phyloP scores from a whole-genome alignment of 768 basidiomycete species.

The Serendipita vermifera region DNA sequence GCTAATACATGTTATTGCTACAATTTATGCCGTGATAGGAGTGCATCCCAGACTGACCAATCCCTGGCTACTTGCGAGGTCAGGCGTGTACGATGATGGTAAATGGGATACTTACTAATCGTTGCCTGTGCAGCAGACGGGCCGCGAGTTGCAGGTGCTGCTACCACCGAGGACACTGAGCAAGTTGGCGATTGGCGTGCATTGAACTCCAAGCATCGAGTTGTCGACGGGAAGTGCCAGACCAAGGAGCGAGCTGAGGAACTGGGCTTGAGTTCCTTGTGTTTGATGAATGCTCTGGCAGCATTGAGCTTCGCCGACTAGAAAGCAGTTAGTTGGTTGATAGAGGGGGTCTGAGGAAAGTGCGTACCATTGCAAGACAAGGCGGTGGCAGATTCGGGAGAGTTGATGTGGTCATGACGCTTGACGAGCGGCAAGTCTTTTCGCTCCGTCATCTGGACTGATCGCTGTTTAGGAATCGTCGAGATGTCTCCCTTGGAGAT shows the following conservation, averaged over 20 bases:
- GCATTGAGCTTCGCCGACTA: conserved; percentile 4
- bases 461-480: not conserved
- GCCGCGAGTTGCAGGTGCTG: not conserved
- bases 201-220: conserved; percentile 2
- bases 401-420: conserved; percentile 5
- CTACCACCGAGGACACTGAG: not conserved
- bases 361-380: conserved; percentile 1
- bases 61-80: not conserved
- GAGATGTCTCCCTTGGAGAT: not conserved
- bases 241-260: not conserved
- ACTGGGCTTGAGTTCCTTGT: not conserved
- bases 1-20: too few species aligned
- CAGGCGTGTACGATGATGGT: not conserved
- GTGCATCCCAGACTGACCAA: conserved; percentile 1
- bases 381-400: not conserved
- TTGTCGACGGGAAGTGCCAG: not conserved
- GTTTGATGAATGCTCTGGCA: conserved; percentile 8
- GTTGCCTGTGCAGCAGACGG: conserved; percentile 5
- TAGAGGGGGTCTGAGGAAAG: not conserved
- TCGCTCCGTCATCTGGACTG: not conserved
- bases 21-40: not conserved
- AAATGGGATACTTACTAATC: not conserved
- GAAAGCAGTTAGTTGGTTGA: not conserved
- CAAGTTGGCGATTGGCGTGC: not conserved
- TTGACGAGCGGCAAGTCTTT: not conserved